Evolutionary conservation across 495 filamentous ascomycete genomes (phyloP), one percentile per base, ranked within the genome.

Genomic region (Pyrenula massariospora): DNA sequence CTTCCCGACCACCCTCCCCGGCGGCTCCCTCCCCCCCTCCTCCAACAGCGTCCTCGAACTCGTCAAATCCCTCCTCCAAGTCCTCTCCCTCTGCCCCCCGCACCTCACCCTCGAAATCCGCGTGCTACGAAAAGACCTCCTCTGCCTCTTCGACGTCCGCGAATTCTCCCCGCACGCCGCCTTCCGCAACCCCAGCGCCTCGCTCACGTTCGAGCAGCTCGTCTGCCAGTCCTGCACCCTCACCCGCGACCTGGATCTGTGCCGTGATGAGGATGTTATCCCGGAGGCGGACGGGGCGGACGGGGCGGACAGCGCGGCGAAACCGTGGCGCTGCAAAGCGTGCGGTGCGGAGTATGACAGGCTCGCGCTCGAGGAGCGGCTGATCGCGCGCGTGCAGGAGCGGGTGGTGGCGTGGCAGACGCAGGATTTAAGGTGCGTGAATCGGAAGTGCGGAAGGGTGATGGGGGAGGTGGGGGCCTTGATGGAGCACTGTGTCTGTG

Each of bases 401-500:
- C 65, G 86, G 59, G 75, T 91, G 10, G 81, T 85, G 25, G 82
- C 84, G 64, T 97, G 95, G 89, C 79, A 81, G 57, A 86, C 83
- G 22, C 93, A 97, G 75, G 93, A 98, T 68, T 70, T 97, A 50
- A 90, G 89, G 66, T 98, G 93, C 59, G 60, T 88, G 31, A 42
- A 42, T 42, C 69, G 67, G 51, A 80, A 79, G 57, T 80, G 77
- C 60, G 66, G 64, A 47, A 63, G 56, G 10, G 65, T 78, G 5
- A 20, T 21, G 50, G 50, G 50, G n/a, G 77, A 90, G 68, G 77
- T 86, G 48, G 96, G 93, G 72, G 93, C 95, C 62, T 94, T 97
- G 65, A 86, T 91, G 84, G 93, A 97, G 70, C 92, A 97, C 70
- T 98, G 93, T 68, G 85, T 84, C 23, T 98, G 93, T 73, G 86